These are phyloP conservation scores for Mortierella sp. DNA, from an alignment of 371 early-diverging fungal genomes.

Conservation along the genomic window DNA sequence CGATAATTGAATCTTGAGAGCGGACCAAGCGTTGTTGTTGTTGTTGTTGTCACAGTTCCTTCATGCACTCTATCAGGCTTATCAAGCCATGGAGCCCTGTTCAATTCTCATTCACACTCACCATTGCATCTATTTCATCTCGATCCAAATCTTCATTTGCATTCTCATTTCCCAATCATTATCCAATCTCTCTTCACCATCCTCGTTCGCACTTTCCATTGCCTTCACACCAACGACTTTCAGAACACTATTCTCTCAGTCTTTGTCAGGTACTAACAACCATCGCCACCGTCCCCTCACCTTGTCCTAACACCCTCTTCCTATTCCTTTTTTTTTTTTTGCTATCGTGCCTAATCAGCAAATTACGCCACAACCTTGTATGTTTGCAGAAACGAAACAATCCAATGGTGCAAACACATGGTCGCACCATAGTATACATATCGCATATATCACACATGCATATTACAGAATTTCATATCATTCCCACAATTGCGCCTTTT, in stretches of 20 bases:
- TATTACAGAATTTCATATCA: no score
- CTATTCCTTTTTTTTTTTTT: background rate
- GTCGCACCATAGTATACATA: constrained; percentile 9
- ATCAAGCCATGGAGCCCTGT: background rate
- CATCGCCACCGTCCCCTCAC: background rate
- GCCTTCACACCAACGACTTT: background rate
- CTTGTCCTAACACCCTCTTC: background rate
- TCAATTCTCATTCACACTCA: background rate
- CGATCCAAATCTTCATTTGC: background rate
- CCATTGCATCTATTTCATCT: background rate
- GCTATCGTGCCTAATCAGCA: background rate
- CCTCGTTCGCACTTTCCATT: background rate
- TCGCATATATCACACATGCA: background rate
- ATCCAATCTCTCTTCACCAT: background rate
- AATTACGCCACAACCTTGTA: constrained; percentile 4
- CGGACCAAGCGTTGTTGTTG: background rate
- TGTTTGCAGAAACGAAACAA: background rate
- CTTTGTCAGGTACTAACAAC: background rate
- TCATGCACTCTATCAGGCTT: background rate
- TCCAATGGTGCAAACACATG: constrained; percentile 24
- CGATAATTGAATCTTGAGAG: background rate
- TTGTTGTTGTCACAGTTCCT: background rate
- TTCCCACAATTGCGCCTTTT: background rate
- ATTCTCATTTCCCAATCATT: constrained; percentile 4
- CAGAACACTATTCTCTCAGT: background rate